Percentiles rank a stretch among this genome's conserved stretches.
Evolutionary conservation across 179 eudicot genomes (phyloP).

Genomic region (Beta lomatogona): DNA sequence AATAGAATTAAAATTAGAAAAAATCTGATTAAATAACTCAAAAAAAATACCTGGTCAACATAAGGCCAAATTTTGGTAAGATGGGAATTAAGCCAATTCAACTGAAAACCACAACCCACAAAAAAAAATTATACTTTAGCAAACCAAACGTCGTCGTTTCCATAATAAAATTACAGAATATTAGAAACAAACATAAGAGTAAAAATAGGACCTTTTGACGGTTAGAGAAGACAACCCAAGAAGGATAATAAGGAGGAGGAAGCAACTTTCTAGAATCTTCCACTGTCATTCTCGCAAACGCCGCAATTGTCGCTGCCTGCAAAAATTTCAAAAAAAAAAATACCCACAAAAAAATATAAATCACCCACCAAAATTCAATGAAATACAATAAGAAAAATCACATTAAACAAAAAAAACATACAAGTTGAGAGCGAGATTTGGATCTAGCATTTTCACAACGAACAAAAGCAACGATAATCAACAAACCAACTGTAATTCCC

Average conservation of each 20-base stretch:
- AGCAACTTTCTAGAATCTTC: constrained; percentile 80
- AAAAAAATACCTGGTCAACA: constrained; percentile 60
- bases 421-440: constrained; percentile 63
- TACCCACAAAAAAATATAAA: background rate
- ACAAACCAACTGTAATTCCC: constrained; percentile 63
- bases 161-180: background rate
- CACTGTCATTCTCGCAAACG: constrained; percentile 81
- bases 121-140: background rate
- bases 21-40: too few species aligned
- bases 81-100: constrained; percentile 82
- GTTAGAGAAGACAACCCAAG: constrained; percentile 85
- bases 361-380: background rate
- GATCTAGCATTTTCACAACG: constrained; percentile 88
- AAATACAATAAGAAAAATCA: background rate
- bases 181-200: background rate
- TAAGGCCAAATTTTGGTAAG: constrained; percentile 89
- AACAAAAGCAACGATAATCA: constrained; percentile 60
- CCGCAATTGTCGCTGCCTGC: constrained; percentile 77
- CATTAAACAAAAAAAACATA: constrained; percentile 9
- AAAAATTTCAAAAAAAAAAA: too few species aligned
- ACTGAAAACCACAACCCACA: constrained; percentile 45
- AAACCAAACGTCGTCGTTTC: too few species aligned
- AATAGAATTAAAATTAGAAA: too few species aligned
- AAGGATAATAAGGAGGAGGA: constrained; percentile 68
- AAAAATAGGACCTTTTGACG: constrained; percentile 58